Evolutionary conservation across 352 stramenopile species (phyloP).

Genomic region (Globisporangium sylvaticum): DNA sequence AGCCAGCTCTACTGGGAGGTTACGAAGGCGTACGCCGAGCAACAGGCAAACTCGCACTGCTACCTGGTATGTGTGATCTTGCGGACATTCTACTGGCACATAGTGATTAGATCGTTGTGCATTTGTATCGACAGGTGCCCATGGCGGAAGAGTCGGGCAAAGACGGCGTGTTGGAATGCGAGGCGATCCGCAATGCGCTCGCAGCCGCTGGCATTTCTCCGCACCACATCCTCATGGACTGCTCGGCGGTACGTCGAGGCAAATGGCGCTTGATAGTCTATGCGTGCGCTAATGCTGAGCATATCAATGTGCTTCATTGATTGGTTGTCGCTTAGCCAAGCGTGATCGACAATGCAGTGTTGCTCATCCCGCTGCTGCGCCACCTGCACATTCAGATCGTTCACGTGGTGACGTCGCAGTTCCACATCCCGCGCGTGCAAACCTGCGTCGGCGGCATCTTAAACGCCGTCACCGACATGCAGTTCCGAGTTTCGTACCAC

Average conservation of each 20-base stretch:
- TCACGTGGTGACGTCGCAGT: constrained; percentile 34
- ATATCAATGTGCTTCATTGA: too few relatives aligned
- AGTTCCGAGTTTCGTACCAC: constrained; percentile 28
- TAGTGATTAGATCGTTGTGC: not conserved
- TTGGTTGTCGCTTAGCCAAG: constrained; percentile 22
- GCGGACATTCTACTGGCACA: not conserved
- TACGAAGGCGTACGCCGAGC: constrained; percentile 32
- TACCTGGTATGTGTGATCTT: constrained; percentile 28
- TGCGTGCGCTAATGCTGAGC: too few relatives aligned
- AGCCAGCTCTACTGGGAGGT: constrained; percentile 57
- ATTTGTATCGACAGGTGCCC: constrained; percentile 20
- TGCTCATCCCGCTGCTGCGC: constrained; percentile 24
- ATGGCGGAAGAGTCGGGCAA: constrained; percentile 35
- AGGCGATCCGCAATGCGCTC: constrained; percentile 50
- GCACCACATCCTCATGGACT: constrained; percentile 72
- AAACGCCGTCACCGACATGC: constrained; percentile 16
- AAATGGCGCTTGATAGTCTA: too few relatives aligned
- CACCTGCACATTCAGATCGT: constrained; percentile 30
- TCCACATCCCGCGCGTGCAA: constrained; percentile 29
- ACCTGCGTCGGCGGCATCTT: constrained; percentile 32
- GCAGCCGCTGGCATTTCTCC: constrained; percentile 49
- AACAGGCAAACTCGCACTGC: constrained; percentile 34
- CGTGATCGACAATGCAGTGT: constrained; percentile 35
- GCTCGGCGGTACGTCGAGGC: constrained; percentile 54
- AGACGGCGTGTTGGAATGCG: constrained; percentile 41